Base-by-base conservation (phyloP, 1,284 basidiomycete species). In the Coniferiporia weirii region DNA sequence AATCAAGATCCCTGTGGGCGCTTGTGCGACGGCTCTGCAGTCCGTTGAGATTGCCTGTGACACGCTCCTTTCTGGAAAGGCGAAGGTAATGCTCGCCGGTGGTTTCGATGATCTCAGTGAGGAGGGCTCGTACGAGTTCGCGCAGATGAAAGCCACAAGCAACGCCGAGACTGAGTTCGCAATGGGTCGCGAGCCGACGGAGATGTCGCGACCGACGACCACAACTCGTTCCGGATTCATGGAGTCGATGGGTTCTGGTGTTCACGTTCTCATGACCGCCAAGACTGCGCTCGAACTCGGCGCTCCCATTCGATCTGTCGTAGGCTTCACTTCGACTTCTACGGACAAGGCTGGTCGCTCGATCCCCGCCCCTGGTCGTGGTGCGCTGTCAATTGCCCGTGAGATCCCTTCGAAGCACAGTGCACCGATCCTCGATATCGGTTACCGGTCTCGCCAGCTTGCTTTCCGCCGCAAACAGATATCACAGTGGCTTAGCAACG, bases 71-170 rank as follows among this genome's bases (percentile, higher is more conserved):
- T 89, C 89, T 4, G 93, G 95, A 67, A 99, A 99, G 74, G 96
- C 96, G 52, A 98, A 98, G 79, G 87, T 99, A 70, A 99, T 99
- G 97, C 88, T 99, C 64, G 91, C 96, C 47, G 97, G 97, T 75
- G 97, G 96, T 61, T 98, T 95, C 76, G 97, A 99, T 70, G 97
- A 99, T 73, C 85, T 98, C 71, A 91, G 90, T 66, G 97, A 99
- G 75, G 95, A 98, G 73, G 95, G 95, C 20, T 96, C 95, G 17
- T 96, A 85, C 74, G 95, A 98, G 75, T 95, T 95, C 74, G 96
- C 95, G 59, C 98, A 98, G 80, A 99, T 99, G 97, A 97, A 98
- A 76, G 97, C 97, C 5, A 99, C 97, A 6, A 95, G 91, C 74
- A 98, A 96, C 70, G 89, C 95, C 4, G 92, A 95, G 73, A 92